Percentiles rank a stretch among this genome's conserved stretches.
Evolutionary conservation across 1,284 basidiomycete genomes (phyloP).

Genomic region (Exobasidium rhododendri): DNA sequence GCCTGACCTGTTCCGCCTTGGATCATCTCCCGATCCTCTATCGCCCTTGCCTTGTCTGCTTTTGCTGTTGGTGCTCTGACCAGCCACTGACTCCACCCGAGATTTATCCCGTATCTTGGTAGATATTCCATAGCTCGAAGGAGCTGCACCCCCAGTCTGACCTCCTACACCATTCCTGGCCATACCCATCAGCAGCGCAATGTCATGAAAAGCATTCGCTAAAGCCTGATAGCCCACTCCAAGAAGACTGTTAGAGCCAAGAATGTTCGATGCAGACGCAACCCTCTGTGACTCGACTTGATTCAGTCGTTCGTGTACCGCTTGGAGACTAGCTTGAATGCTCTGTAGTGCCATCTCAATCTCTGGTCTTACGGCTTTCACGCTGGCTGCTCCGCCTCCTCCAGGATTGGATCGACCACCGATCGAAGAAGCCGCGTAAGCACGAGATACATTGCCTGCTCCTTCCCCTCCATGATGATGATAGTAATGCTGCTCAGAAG

Average conservation of each 20-base stretch:
- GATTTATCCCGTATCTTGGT: not conserved
- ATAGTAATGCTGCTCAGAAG: conserved; percentile 21
- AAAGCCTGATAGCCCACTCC: conserved; percentile 11
- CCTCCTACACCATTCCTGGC: conserved; percentile 11
- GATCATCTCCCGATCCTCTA: conserved; percentile 10
- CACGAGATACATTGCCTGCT: not conserved
- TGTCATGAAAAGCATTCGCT: conserved; percentile 27
- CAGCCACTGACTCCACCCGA: conserved; percentile 4
- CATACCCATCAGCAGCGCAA: conserved; percentile 28
- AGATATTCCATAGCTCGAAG: conserved; percentile 15
- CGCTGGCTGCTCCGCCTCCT: conserved; percentile 7
- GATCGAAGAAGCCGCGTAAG: conserved; percentile 38
- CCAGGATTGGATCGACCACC: conserved; percentile 28
- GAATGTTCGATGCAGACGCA: not conserved
- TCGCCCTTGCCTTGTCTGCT: not conserved
- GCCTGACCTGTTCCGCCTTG: not conserved
- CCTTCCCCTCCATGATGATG: conserved; percentile 13
- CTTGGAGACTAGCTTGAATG: conserved; percentile 81
- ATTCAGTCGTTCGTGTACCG: conserved; percentile 76
- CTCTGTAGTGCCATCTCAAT: conserved; percentile 63
- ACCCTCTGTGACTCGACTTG: conserved; percentile 30
- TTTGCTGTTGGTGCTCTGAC: not conserved
- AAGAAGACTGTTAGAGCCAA: conserved; percentile 1
- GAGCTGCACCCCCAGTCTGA: not conserved
- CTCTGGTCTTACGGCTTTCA: conserved; percentile 18